Evolutionary conservation across 129 eudicot species (phyloP).

Genomic region (Helianthus annuus): DNA sequence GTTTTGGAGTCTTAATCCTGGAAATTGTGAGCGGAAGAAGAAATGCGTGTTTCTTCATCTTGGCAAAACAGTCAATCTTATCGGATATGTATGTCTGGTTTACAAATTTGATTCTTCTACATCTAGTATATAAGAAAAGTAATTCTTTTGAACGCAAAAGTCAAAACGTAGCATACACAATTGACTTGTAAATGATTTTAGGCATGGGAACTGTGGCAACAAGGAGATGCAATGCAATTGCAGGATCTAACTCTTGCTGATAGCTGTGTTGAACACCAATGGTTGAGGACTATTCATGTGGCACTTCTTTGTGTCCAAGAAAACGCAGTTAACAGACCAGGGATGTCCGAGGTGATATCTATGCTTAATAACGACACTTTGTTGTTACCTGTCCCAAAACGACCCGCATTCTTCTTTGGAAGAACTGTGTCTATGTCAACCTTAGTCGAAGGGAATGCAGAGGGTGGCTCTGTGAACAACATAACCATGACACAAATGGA

Average conservation of each 20-base stretch:
- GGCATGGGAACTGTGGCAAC: constrained; percentile 47
- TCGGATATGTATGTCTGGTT: constrained; percentile 45
- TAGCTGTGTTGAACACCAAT: constrained; percentile 24
- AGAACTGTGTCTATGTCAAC: neutral
- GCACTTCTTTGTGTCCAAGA: constrained; percentile 53
- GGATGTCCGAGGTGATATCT: constrained; percentile 40
- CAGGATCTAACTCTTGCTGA: constrained; percentile 35
- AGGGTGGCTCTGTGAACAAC: constrained; percentile 30
- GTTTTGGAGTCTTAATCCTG: constrained; percentile 40
- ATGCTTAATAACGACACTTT: constrained; percentile 40
- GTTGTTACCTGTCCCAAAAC: constrained; percentile 45
- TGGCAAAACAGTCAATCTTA: constrained; percentile 39
- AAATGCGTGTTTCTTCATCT: constrained; percentile 31
- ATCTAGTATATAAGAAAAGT: neutral
- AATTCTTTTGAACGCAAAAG: neutral
- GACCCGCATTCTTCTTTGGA: constrained; percentile 40
- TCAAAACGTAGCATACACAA: constrained; percentile 13
- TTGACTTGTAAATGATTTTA: neutral
- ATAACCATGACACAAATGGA: constrained; percentile 38
- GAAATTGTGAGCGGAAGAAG: constrained; percentile 46
- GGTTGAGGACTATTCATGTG: constrained; percentile 42
- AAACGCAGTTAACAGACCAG: constrained; percentile 39
- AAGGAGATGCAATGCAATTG: constrained; percentile 33
- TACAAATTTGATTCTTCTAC: neutral
- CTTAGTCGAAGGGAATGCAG: neutral